Base-by-base conservation (phyloP, 257 asterid species). In the Salvia miltiorrhiza region DNA sequence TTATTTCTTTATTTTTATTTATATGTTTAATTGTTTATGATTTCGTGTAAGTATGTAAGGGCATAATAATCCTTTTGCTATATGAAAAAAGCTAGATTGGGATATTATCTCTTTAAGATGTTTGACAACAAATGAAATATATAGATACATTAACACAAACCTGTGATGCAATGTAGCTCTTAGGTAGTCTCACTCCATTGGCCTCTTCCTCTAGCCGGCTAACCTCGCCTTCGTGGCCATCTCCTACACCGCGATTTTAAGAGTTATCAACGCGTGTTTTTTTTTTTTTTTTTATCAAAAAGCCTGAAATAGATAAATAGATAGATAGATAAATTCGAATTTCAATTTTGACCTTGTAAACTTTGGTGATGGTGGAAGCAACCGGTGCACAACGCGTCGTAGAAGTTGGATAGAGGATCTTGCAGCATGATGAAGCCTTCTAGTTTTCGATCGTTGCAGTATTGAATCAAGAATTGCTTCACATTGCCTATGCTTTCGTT, bases 391-490 rank as follows among this genome's bases (percentile, higher is more conserved):
- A 89, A 66, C n/a, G 90, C 83, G 7, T 79, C 63, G 56, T 87
- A 92, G 75, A 87, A 88, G 13, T 58, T 30, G 0, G 76, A 73
- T n/a, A 81, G 69, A 16, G 95, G 92, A 77, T 89, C 96, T 66
- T 57, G 79, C 56, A 85, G 30, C 82, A 87, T 61, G 8, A 41
- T 19, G 17, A 68, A 86, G 33, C 93, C 95, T 45, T 89, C 89
- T 41, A 33, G 28, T 65, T 35, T 49, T 24, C 92, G 84, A 1
- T 73, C 84, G 30, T 88, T 70, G 28, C 84, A 91, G 50, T 91
- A 88, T 50, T 74, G 78, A 52, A 84, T 35, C 41, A 91, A 76
- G 82, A 84, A 89, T 19, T 79, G 82, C 78, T 83, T 89, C 74
- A 92, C 89, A 28, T 7, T 68, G 56, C 47, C 52, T 24, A 79